phyloP scores from a whole-genome alignment of 2,329 filamentous ascomycete genomes.

The Septoria linicola region DNA sequence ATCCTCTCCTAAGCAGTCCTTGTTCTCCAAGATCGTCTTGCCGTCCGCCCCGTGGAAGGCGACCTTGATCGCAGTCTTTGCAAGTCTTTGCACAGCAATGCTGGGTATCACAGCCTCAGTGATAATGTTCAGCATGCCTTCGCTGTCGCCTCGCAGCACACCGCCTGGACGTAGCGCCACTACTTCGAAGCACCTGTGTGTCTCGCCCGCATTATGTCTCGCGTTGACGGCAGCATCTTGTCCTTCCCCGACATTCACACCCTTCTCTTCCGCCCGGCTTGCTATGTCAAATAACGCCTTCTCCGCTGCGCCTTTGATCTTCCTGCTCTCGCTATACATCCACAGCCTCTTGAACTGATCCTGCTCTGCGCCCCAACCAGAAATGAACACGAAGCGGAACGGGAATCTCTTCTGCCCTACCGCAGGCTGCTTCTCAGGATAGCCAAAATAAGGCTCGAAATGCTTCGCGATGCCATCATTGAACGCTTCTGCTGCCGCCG shows the following conservation, averaged over 20 bases:
- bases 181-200: slow-evolving; percentile 38
- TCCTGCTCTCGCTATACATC: slow-evolving; percentile 36
- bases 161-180: slow-evolving; percentile 37
- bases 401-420: slow-evolving; percentile 32
- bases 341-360: slow-evolving; percentile 43
- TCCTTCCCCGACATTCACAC: slow-evolving; percentile 20
- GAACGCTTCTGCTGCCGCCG: slow-evolving; percentile 37
- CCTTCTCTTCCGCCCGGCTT: slow-evolving; percentile 31
- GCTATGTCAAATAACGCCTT: slow-evolving; percentile 38
- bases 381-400: slow-evolving; percentile 48
- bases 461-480: slow-evolving; percentile 30
- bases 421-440: slow-evolving; percentile 22
- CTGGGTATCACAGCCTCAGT: slow-evolving; percentile 32
- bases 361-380: slow-evolving; percentile 41
- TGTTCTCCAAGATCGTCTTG: slow-evolving; percentile 40
- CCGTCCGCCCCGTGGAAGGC: slow-evolving; percentile 34
- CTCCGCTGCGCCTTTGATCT: slow-evolving; percentile 41
- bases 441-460: slow-evolving; percentile 28
- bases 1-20: slow-evolving; percentile 38
- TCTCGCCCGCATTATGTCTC: slow-evolving; percentile 13
- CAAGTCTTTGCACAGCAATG: slow-evolving; percentile 37
- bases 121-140: slow-evolving; percentile 35
- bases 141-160: slow-evolving; percentile 33
- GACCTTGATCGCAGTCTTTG: slow-evolving; percentile 33
- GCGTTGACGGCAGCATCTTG: slow-evolving; percentile 7